phyloP scores from a whole-genome alignment of 2,329 filamentous ascomycete species.

The Fusarium tupiense region DNA sequence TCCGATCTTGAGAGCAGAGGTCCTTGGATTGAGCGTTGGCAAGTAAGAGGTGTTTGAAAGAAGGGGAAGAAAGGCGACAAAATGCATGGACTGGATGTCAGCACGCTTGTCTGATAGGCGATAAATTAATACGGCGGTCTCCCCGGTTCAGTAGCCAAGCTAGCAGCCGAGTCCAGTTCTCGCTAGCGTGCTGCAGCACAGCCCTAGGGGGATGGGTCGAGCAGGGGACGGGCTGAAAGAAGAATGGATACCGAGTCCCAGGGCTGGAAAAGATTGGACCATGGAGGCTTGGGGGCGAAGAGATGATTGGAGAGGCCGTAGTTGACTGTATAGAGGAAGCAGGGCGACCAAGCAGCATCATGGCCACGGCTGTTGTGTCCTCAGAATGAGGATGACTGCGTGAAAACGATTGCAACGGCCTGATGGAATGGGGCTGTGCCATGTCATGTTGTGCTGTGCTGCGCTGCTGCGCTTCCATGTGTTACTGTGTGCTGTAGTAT shows the following conservation, averaged over 20 bases:
- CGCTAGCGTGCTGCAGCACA: conserved; percentile 34
- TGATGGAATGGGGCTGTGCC: conserved; percentile 22
- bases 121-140: conserved; percentile 17
- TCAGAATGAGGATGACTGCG: conserved; percentile 18
- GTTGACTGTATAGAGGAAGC: background rate
- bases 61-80: conserved; percentile 22
- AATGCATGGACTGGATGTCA: conserved; percentile 36
- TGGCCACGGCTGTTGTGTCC: background rate
- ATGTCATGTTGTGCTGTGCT: background rate
- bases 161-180: conserved; percentile 30
- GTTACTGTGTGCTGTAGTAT: background rate
- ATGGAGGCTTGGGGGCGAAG: conserved; percentile 12
- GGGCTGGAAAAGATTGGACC: conserved; percentile 21
- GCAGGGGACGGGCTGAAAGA: conserved; percentile 8
- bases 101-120: conserved; percentile 38
- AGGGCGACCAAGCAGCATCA: background rate
- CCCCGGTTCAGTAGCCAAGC: conserved; percentile 17
- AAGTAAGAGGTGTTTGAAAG: background rate
- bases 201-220: conserved; percentile 33
- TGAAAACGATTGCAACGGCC: background rate
- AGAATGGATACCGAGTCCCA: conserved; percentile 8
- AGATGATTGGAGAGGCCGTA: conserved; percentile 25
- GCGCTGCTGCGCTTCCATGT: background rate
- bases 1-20: background rate
- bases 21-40: background rate